phyloP scores from a whole-genome alignment of 352 stramenopile species.

The Pythium vanterpoolii region DNA sequence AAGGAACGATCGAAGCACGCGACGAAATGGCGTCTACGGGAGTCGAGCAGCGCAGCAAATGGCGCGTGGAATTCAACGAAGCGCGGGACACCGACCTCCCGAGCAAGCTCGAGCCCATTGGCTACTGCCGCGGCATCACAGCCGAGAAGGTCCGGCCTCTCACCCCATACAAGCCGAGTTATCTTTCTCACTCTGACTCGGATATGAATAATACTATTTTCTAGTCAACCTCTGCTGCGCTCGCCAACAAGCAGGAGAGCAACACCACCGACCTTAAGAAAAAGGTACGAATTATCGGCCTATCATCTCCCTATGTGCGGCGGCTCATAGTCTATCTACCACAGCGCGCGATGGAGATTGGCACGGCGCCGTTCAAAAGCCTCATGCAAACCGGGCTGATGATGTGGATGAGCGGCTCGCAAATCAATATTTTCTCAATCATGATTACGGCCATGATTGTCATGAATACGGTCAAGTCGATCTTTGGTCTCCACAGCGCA shows the following conservation, averaged over 20 bases:
- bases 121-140: conserved; percentile 56
- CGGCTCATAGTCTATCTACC: not conserved
- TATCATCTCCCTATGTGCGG: not conserved
- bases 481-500: conserved; percentile 83
- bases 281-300: conserved; percentile 42
- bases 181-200: not conserved
- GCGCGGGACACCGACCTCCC: conserved; percentile 69
- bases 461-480: conserved; percentile 90
- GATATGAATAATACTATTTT: not conserved
- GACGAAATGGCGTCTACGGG: conserved; percentile 19
- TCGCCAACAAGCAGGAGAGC: conserved; percentile 50
- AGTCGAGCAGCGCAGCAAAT: conserved; percentile 46
- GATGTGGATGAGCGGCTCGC: conserved; percentile 95
- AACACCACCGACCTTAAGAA: conserved; percentile 86
- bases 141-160: conserved; percentile 45
- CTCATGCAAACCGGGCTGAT: conserved; percentile 93
- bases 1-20: too few species aligned
- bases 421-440: conserved; percentile 95
- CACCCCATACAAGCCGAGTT: not conserved
- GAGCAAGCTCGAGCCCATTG: conserved; percentile 57
- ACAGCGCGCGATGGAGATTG: conserved; percentile 90
- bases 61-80: conserved; percentile 75
- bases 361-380: conserved; percentile 88
- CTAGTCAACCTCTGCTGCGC: conserved; percentile 47
- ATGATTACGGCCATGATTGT: conserved; percentile 94